Conservation (phyloP, 1,139 yeast genomes). For the Petasospora rhodanensis region DNA sequence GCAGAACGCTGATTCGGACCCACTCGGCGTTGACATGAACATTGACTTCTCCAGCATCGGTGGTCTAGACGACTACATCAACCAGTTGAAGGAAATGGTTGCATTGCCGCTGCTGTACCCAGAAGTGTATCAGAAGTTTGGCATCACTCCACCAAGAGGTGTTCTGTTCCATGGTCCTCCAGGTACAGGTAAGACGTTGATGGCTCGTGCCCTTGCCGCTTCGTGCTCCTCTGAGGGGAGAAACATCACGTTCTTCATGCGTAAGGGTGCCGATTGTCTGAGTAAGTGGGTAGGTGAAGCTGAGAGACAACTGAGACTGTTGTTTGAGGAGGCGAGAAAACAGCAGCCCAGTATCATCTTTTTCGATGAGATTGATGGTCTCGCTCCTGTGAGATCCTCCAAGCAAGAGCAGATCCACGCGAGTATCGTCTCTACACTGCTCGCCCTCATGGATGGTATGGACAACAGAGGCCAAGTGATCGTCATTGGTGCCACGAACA, state of each 20-base stretch:
- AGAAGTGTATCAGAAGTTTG: constrained; percentile 84
- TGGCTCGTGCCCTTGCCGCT: constrained; percentile 97
- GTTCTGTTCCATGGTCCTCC: constrained; percentile 99
- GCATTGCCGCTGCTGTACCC: constrained; percentile 91
- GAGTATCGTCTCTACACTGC: constrained; percentile 86
- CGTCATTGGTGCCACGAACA: constrained; percentile 95
- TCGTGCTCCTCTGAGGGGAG: constrained; percentile 76
- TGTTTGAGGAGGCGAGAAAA: constrained; percentile 93
- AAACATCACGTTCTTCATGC: constrained; percentile 94
- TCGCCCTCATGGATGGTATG: constrained; percentile 99
- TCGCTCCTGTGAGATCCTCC: constrained; percentile 95
- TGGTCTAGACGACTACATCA: constrained; percentile 85
- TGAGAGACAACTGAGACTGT: constrained; percentile 82
- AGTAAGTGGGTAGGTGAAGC: constrained; percentile 99
- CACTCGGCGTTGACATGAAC: constrained; percentile 89
- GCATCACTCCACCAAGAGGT: constrained; percentile 95
- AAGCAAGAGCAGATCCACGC: constrained; percentile 99
- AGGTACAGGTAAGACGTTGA: constrained; percentile 96
- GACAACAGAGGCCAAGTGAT: constrained; percentile 95
- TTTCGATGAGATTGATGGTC: constrained; percentile 96
- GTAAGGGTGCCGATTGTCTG: constrained; percentile 96
- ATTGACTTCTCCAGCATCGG: constrained; percentile 90
- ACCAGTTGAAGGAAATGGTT: constrained; percentile 95
- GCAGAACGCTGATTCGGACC: constrained; percentile 90
- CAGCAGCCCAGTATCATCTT: constrained; percentile 95